Conservation (phyloP, 116 monocot species). For the Cymodocea nodosa region DNA sequence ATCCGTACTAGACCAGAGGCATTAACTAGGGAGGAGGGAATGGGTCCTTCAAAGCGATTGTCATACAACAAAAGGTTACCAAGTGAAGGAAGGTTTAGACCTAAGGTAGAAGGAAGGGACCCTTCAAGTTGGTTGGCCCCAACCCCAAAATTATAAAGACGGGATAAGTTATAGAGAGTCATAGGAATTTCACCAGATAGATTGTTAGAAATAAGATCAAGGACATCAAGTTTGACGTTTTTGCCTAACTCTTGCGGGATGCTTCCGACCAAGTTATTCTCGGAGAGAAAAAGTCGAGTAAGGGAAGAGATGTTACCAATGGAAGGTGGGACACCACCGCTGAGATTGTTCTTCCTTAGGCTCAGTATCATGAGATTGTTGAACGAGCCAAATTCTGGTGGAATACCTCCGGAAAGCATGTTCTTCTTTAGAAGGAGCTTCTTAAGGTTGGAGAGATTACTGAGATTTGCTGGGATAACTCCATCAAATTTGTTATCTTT, state of each 20-base stretch:
- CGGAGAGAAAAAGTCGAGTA: not conserved
- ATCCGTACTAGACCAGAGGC: constrained; percentile 5
- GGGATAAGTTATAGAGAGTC: constrained; percentile 28
- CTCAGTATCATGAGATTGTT: not conserved
- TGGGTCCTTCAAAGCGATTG: not conserved
- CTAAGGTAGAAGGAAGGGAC: constrained; percentile 4
- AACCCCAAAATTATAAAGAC: constrained; percentile 10
- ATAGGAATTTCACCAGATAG: constrained; percentile 5
- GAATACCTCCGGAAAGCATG: not conserved
- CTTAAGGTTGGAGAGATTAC: too few relatives aligned
- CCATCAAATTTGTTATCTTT: not conserved
- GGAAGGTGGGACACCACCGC: not conserved
- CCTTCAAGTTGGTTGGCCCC: constrained; percentile 29
- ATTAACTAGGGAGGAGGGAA: constrained; percentile 5
- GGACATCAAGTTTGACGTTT: not conserved
- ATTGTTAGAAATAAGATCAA: not conserved
- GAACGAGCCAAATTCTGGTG: not conserved
- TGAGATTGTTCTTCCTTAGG: constrained; percentile 3
- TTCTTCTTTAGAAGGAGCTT: too few relatives aligned
- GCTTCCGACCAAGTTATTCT: constrained; percentile 1
- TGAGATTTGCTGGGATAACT: too few relatives aligned
- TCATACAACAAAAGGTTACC: not conserved
- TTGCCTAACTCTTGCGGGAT: constrained; percentile 1
- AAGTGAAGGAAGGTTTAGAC: constrained; percentile 31
- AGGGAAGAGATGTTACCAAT: constrained; percentile 4